Percentiles rank a stretch among this genome's conserved stretches.
These are phyloP conservation scores for Rhizopogon vesiculosus DNA, from an alignment of 768 basidiomycete species.

Conservation along the genomic window DNA sequence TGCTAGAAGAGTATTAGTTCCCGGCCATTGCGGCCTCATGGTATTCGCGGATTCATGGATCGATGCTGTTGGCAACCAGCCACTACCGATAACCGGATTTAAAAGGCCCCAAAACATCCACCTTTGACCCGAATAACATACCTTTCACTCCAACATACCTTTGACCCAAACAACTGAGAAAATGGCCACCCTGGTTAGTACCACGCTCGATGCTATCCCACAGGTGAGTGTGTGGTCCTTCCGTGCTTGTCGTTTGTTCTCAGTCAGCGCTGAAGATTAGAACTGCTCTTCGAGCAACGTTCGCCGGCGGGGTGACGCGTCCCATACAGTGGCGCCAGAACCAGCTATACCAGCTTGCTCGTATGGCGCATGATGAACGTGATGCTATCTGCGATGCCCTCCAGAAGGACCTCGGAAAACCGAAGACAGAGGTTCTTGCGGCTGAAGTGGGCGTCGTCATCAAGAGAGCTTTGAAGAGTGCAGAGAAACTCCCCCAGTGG, in stretches of 20 bases:
- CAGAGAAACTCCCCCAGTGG: slow-evolving; percentile 57
- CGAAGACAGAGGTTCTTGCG: slow-evolving; percentile 29
- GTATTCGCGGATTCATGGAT: no score
- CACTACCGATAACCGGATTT: no score
- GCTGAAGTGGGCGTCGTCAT: slow-evolving; percentile 44
- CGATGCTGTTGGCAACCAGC: no score
- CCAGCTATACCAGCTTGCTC: slow-evolving; percentile 61
- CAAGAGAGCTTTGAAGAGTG: slow-evolving; percentile 36
- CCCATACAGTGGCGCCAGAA: slow-evolving; percentile 55
- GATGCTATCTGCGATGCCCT: slow-evolving; percentile 43
- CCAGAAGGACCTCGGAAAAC: slow-evolving; percentile 45
- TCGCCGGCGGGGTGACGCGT: slow-evolving; percentile 45
- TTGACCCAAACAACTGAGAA: neutral
- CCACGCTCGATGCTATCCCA: slow-evolving; percentile 18
- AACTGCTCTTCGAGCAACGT: slow-evolving; percentile 38
- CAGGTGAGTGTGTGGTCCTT: slow-evolving; percentile 10
- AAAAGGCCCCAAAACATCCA: no score
- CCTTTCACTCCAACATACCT: no score
- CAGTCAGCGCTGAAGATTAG: slow-evolving; percentile 23
- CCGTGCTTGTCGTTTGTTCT: neutral
- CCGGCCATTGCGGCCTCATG: no score
- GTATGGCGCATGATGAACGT: slow-evolving; percentile 57
- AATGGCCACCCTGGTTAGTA: slow-evolving; percentile 14
- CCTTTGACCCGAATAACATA: no score
- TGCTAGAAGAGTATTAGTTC: no score